Conservation (phyloP, 2,329 filamentous ascomycete species). For the Sarocladium strictum region DNA sequence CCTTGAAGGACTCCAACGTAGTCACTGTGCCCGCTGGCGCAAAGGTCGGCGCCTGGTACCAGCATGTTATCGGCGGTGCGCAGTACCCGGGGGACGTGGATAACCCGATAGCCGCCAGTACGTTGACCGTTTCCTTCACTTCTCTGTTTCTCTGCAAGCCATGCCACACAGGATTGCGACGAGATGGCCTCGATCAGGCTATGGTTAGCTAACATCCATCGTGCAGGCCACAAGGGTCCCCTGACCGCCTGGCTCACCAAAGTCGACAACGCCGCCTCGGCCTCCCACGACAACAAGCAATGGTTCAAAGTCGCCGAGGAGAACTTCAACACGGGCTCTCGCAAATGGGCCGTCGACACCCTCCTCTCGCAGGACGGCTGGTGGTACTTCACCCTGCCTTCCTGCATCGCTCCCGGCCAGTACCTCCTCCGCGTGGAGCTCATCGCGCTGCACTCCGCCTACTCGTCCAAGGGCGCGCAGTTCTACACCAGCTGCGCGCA, state of each 20-base stretch:
- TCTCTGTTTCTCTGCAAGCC: too few relatives aligned
- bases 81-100: conserved; percentile 37
- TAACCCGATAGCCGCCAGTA: conserved; percentile 38
- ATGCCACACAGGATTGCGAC: too few relatives aligned
- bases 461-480: conserved; percentile 16
- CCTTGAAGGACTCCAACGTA: conserved; percentile 29
- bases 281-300: conserved; percentile 27
- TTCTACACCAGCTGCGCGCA: conserved; percentile 19
- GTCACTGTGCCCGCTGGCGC: conserved; percentile 42
- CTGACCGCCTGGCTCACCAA: conserved; percentile 42
- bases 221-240: conserved; percentile 37
- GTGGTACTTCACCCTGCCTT: conserved; percentile 30
- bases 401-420: conserved; percentile 32
- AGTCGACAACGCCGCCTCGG: conserved; percentile 38
- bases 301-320: conserved; percentile 48
- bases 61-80: conserved; percentile 43
- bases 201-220: neutral
- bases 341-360: conserved; percentile 24
- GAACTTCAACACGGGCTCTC: conserved; percentile 16
- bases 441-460: conserved; percentile 34
- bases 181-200: too few relatives aligned
- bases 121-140: neutral
- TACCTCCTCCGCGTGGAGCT: conserved; percentile 37
- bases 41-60: conserved; percentile 43
- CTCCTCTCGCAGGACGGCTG: conserved; percentile 22